Evolutionary conservation across 129 eudicot genomes (phyloP).

Genomic region (Flaveria sonorensis): DNA sequence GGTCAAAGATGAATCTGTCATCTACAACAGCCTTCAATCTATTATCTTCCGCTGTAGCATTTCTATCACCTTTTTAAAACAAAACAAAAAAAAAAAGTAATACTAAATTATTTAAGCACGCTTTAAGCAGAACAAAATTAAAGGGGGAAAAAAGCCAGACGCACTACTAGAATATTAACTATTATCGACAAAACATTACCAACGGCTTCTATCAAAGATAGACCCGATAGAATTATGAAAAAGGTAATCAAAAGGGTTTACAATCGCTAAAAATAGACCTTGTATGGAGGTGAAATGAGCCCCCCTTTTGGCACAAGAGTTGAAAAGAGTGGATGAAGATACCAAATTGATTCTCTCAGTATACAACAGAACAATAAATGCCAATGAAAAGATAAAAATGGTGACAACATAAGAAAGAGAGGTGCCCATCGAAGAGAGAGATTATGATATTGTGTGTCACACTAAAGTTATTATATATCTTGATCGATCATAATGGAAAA

Average conservation of each 20-base stretch:
- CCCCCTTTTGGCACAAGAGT: conserved; percentile 51
- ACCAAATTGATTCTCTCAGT: conserved; percentile 61
- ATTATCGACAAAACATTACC: no score
- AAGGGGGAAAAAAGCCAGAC: no score
- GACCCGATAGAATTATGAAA: no score
- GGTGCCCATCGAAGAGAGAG: conserved; percentile 36
- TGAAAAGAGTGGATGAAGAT: conserved; percentile 53
- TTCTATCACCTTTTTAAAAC: conserved; percentile 32
- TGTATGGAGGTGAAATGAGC: conserved; percentile 14
- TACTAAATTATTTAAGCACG: not conserved
- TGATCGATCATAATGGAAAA: not conserved
- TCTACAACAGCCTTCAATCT: conserved; percentile 47
- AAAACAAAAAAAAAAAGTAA: not conserved
- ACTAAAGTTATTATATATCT: not conserved
- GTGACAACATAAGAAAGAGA: conserved; percentile 44
- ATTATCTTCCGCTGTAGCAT: conserved; percentile 22
- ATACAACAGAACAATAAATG: conserved; percentile 58
- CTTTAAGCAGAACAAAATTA: not conserved
- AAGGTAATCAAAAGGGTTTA: no score
- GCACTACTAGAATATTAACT: no score
- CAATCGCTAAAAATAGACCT: conserved; percentile 30
- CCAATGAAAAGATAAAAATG: conserved; percentile 44
- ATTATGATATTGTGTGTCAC: not conserved
- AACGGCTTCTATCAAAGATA: no score
- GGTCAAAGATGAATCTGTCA: conserved; percentile 76